A percentile compares a stretch with the other conserved stretches of the same genome.
These are phyloP conservation scores for Taiozyma onychis DNA, from an alignment of 1,139 yeast species.

Conservation along the genomic window DNA sequence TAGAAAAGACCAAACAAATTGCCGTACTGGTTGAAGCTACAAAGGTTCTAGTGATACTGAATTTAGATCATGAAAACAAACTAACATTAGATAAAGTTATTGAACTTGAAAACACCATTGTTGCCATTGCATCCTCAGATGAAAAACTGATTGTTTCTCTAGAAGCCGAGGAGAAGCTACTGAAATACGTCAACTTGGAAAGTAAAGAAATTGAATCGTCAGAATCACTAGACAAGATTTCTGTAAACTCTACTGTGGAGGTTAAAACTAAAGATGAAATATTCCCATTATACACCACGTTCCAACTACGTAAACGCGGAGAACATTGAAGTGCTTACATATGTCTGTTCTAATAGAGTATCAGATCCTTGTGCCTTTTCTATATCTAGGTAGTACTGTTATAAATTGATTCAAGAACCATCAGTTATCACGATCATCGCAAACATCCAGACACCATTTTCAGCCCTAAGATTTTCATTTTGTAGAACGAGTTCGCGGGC, in stretches of 20 bases:
- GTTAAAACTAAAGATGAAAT: constrained; percentile 36
- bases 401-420: too few species aligned
- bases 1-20: constrained; percentile 27
- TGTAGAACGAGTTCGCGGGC: neutral
- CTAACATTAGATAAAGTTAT: constrained; percentile 28
- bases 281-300: constrained; percentile 60
- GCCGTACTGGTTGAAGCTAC: constrained; percentile 52
- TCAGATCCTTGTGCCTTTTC: too few species aligned
- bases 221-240: constrained; percentile 24
- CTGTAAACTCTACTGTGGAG: constrained; percentile 23
- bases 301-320: constrained; percentile 73
- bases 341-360: neutral
- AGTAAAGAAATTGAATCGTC: constrained; percentile 15
- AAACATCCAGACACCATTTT: constrained; percentile 18
- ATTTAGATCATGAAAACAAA: constrained; percentile 28
- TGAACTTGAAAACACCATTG: constrained; percentile 28
- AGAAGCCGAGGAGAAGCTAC: constrained; percentile 36
- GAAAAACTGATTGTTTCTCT: constrained; percentile 39
- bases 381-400: too few species aligned
- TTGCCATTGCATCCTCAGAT: constrained; percentile 30
- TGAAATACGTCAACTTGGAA: constrained; percentile 28
- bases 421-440: too few species aligned
- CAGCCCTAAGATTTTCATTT: constrained; percentile 11
- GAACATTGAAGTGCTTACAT: constrained; percentile 42
- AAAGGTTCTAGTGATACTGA: constrained; percentile 41